Percentiles rank a stretch among this genome's conserved stretches.
phyloP scores from a whole-genome alignment of 1,284 basidiomycete species.

The Porogramme epimiltina region DNA sequence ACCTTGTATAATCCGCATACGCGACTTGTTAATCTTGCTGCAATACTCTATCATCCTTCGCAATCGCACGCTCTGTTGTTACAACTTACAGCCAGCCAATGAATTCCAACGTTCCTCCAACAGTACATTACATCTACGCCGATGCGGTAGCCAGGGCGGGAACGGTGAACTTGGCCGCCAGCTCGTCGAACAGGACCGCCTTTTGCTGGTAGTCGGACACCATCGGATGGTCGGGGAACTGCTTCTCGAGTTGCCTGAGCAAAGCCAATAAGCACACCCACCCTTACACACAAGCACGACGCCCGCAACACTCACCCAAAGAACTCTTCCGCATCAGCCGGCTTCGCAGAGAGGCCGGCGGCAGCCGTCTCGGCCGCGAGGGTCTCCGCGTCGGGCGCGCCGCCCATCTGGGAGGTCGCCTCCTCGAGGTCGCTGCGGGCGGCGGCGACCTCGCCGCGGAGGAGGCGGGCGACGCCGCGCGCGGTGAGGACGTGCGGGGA shows the following conservation, averaged over 20 bases:
- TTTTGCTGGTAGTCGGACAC: conserved; percentile 66
- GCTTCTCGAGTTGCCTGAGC: conserved; percentile 55
- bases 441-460: conserved; percentile 79
- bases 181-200: conserved; percentile 71
- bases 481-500: conserved; percentile 78
- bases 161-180: conserved; percentile 64
- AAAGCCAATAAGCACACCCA: not conserved
- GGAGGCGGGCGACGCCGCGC: conserved; percentile 81
- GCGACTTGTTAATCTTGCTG: not conserved
- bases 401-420: conserved; percentile 60
- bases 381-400: conserved; percentile 62
- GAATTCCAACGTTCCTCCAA: not conserved
- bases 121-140: conserved; percentile 21
- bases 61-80: too few species aligned
- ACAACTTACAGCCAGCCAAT: not conserved
- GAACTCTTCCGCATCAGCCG: conserved; percentile 60
- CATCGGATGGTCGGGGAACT: conserved; percentile 68
- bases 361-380: conserved; percentile 72
- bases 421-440: conserved; percentile 87
- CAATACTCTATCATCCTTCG: too few species aligned
- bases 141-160: conserved; percentile 51
- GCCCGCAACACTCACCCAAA: conserved; percentile 56
- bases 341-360: conserved; percentile 60
- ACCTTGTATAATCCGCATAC: not conserved
- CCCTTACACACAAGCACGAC: conserved; percentile 9